Conservation (phyloP, 306 rosid genomes). For the Hippophae tibetana region DNA sequence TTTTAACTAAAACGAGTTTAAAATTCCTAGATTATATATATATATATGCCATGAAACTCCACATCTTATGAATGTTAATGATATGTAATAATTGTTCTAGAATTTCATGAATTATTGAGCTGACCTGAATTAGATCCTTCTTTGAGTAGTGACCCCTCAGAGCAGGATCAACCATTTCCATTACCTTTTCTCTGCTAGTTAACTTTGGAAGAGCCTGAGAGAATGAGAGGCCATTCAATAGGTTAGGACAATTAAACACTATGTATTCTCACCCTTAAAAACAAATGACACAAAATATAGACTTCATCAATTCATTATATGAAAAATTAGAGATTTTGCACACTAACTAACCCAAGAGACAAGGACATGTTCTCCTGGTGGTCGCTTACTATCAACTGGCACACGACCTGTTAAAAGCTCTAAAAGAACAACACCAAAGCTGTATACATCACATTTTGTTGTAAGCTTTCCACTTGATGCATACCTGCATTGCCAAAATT, state of each 20-base stretch:
- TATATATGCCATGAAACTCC: too few species aligned
- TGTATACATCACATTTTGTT: constrained; percentile 86
- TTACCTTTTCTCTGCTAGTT: constrained; percentile 69
- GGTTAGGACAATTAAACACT: not conserved
- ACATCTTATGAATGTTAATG: too few species aligned
- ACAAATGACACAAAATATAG: too few species aligned
- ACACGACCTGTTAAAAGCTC: constrained; percentile 91
- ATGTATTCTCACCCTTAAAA: constrained; percentile 1
- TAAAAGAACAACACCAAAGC: constrained; percentile 88
- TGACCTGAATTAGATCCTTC: constrained; percentile 89
- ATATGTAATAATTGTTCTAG: too few species aligned
- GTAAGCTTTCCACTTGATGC: constrained; percentile 85
- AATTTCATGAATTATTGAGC: constrained; percentile 3
- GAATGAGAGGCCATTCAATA: constrained; percentile 46
- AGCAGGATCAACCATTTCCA: constrained; percentile 89
- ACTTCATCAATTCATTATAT: too few species aligned
- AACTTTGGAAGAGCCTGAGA: constrained; percentile 92
- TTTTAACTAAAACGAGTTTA: not conserved
- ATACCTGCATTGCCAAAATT: constrained; percentile 48
- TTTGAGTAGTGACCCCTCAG: constrained; percentile 65
- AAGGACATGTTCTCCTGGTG: constrained; percentile 84
- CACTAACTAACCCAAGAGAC: constrained; percentile 78
- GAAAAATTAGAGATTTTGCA: not conserved
- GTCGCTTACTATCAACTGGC: constrained; percentile 70
- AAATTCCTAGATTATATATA: too few species aligned